A percentile compares a stretch with the other conserved stretches of the same genome.
phyloP scores from a whole-genome alignment of 805 yeast species.

The Teunomyces funiuensis region DNA sequence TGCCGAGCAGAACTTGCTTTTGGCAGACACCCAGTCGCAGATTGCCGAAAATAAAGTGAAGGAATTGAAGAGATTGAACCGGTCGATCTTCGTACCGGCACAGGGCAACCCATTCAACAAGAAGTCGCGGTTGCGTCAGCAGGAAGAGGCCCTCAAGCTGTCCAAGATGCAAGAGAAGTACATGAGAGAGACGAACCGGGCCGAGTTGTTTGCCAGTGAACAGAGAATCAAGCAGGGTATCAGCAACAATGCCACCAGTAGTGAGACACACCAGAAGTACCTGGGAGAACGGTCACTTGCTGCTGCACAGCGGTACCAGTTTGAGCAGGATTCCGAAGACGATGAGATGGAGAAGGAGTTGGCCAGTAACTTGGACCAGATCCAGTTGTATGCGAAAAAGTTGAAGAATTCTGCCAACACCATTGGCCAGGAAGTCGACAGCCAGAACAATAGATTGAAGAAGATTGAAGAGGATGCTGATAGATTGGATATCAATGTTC shows the following conservation, averaged over 20 bases:
- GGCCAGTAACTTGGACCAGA: constrained; percentile 78
- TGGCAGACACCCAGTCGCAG: constrained; percentile 78
- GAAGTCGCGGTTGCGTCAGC: constrained; percentile 67
- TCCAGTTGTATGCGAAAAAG: constrained; percentile 64
- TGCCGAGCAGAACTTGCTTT: constrained; percentile 72
- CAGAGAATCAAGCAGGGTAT: constrained; percentile 67
- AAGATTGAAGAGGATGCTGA: constrained; percentile 84
- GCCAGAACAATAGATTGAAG: constrained; percentile 72
- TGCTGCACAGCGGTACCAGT: constrained; percentile 70
- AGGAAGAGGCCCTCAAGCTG: constrained; percentile 66
- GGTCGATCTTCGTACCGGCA: constrained; percentile 80
- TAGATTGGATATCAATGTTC: constrained; percentile 78
- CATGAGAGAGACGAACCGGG: constrained; percentile 59
- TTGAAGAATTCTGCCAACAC: constrained; percentile 71
- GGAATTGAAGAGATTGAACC: constrained; percentile 74
- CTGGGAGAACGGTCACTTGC: constrained; percentile 52
- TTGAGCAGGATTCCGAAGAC: constrained; percentile 90
- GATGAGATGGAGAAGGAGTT: constrained; percentile 89
- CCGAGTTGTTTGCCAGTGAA: constrained; percentile 60
- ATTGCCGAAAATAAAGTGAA: constrained; percentile 81
- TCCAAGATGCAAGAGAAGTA: constrained; percentile 63
- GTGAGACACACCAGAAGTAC: constrained; percentile 45
- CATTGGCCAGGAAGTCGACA: constrained; percentile 73
- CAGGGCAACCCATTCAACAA: constrained; percentile 84
- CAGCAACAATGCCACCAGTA: constrained; percentile 37